phyloP scores from a whole-genome alignment of 352 stramenopile genomes.

The Aphanomyces cochlioides region DNA sequence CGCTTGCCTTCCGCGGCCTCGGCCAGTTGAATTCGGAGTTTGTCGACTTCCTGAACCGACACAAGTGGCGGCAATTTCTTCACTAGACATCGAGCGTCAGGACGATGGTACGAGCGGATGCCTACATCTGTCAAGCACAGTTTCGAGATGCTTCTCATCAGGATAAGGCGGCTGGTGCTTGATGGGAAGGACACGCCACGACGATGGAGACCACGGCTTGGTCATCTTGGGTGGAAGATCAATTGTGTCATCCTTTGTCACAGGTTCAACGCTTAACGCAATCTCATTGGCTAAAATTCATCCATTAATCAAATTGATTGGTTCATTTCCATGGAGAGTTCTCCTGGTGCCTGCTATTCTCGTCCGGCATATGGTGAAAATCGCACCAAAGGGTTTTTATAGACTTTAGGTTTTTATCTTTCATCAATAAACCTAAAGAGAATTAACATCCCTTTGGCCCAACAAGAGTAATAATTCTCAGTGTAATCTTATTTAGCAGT shows the following conservation, averaged over 20 bases:
- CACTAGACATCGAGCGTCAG: slow-evolving; percentile 39
- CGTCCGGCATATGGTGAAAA: not conserved
- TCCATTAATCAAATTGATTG: not conserved
- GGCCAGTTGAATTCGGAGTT: slow-evolving; percentile 86
- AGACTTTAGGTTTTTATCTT: too few relatives aligned
- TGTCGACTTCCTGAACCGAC: slow-evolving; percentile 94
- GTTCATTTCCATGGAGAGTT: not conserved
- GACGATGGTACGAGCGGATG: slow-evolving; percentile 1
- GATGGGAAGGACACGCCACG: slow-evolving; percentile 69
- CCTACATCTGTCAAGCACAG: slow-evolving; percentile 67
- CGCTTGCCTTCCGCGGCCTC: slow-evolving; percentile 94
- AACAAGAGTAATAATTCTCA: too few relatives aligned
- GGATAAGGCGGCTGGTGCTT: slow-evolving; percentile 82
- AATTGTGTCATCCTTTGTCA: slow-evolving; percentile 2
- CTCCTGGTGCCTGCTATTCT: not conserved
- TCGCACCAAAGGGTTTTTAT: too few relatives aligned
- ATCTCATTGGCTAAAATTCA: too few relatives aligned
- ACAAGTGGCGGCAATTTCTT: slow-evolving; percentile 88
- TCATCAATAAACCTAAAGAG: too few relatives aligned
- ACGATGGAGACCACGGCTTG: slow-evolving; percentile 54
- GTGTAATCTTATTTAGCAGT: too few relatives aligned
- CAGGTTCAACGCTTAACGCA: too few relatives aligned
- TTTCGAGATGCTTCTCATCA: slow-evolving; percentile 62
- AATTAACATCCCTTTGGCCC: too few relatives aligned
- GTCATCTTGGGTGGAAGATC: not conserved